These are phyloP conservation scores for Diatrype stigma DNA, from an alignment of 2,329 filamentous ascomycete genomes.

Conservation along the genomic window DNA sequence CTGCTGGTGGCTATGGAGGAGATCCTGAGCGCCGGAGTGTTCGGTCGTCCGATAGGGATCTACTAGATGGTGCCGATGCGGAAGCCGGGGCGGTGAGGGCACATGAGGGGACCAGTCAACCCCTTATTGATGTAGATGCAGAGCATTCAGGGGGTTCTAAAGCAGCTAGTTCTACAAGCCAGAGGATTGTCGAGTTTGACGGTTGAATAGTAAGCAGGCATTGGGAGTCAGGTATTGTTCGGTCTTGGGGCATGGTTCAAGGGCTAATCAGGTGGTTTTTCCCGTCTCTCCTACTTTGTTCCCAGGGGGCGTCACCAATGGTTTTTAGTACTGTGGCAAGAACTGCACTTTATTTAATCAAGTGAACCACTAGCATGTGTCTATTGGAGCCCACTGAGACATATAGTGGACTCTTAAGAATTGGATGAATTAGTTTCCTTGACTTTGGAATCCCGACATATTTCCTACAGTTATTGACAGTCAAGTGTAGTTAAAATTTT, in stretches of 20 bases:
- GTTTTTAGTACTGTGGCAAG: conserved; percentile 15
- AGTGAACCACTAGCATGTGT: conserved; percentile 7
- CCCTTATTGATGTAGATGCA: conserved; percentile 23
- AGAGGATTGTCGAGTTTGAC: conserved; percentile 45
- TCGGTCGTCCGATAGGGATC: conserved; percentile 62
- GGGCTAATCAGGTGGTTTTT: background rate
- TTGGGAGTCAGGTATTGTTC: conserved; percentile 1
- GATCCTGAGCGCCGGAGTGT: conserved; percentile 62
- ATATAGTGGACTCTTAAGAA: conserved; percentile 7
- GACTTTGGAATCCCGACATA: conserved; percentile 1
- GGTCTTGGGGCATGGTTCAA: conserved; percentile 1
- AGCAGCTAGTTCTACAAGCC: conserved; percentile 24
- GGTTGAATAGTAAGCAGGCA: conserved; percentile 21
- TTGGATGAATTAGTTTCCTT: conserved; percentile 10
- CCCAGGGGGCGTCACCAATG: background rate
- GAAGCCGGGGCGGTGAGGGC: conserved; percentile 47
- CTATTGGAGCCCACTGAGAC: no score
- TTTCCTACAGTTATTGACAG: no score
- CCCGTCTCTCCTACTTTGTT: background rate
- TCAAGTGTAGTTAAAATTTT: no score
- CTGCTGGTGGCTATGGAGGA: conserved; percentile 39
- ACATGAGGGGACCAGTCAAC: conserved; percentile 18
- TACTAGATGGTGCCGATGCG: conserved; percentile 71
- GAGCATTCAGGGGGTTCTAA: conserved; percentile 16
- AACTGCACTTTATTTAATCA: conserved; percentile 15